Evolutionary conservation across 2,329 filamentous ascomycete species (phyloP), one percentile per base, ranked within the genome.

Genomic region (Claviceps sp.): DNA sequence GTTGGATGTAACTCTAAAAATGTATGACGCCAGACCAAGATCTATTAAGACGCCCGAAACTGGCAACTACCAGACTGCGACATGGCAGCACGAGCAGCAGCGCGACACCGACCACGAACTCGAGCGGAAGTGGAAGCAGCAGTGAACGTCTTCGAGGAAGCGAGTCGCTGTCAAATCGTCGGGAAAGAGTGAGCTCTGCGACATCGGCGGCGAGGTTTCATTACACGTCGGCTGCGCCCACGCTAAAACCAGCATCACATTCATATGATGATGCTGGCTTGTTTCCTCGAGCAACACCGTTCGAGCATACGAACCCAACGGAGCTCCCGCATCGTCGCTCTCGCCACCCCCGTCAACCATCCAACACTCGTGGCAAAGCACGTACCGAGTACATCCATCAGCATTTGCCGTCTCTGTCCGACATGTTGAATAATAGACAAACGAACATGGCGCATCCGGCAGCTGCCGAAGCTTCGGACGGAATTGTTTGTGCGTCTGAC

Each of bases 111-210:
- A 67, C 65, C 26, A 61, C 62, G 37, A 61, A 58, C 7, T 64
- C 66, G 14, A 72, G 69, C n/a, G 66, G 65, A 4, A 77, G 73
- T 50, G 69, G 71, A n/a, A 71, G 73, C 49, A 69, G 72, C 19
- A 73, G 71, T 30, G 74, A 77, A 39, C 73, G 71, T 54, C 63
- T 70, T 39, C 68, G 64, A 19, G 73, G 70, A 19, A 76, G 72
- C 50, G 76, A 78, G 51, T 70, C 73, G 44, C 71, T 74, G 4
- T 68, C 70, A 11, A 64, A 63, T 38, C 68, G 73, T 8, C 70
- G 73, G 47, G 72, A 75, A 54, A 68, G 76, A 46, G 61, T 77
- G 44, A 69, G 69, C 44, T 80, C 77, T 14, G 66, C 69, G 6
- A 66, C 68, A 34, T 78, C 76, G 0, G 62, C 68, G 14, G 63